Base-by-base conservation (phyloP, 192 early-diverging fungal genomes). In the Coemansia sp. region DNA sequence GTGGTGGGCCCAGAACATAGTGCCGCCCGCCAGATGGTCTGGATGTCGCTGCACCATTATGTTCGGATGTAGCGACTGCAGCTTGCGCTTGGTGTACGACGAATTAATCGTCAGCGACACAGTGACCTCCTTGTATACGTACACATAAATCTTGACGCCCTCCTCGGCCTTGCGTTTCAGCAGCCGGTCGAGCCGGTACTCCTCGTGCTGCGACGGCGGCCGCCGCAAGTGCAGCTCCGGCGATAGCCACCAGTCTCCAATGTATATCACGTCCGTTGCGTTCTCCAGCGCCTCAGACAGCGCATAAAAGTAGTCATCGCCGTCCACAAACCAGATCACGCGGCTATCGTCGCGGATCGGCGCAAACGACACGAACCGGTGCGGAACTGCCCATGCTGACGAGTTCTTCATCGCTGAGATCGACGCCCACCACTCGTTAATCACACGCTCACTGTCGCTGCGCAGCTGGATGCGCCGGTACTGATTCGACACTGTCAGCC, bases 161-260 rank as follows among this genome's bases (percentile, higher is more conserved):
- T 93, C 86, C 54, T 85, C 82, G 38, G 93, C 93, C 69, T 93
- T 93, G 63, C 83, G 78, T 70, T 92, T 76, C 8, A 96, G 81
- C 38, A 94, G 64, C 16, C 87, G 79, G 68, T 96, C 94, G 8
- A 96, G 60, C 16, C 94, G 83, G 64, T 85, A 93, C 51, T 92
- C 84, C 51, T 90, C 82, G 56, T 93, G 89, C 47, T 89, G 83
- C 48, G 79, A 78, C 21, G 88, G 85, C 28, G 92, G 91, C 26
- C 92, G 83, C 3, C 88, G 86, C 48, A 95, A 72, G 62, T 91
- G 93, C 85, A 95, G 62, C 65, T 95, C 94, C 16, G 94, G 94
- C 38, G 89, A 89, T 59, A 94, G 78, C 89, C 92, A 94, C 93
- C 93, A 93, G 79, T 93, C 92, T 26, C 82, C 86, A 67, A 90